Conservation (phyloP, 495 filamentous ascomycete species). For the Penicillium argentinense region DNA sequence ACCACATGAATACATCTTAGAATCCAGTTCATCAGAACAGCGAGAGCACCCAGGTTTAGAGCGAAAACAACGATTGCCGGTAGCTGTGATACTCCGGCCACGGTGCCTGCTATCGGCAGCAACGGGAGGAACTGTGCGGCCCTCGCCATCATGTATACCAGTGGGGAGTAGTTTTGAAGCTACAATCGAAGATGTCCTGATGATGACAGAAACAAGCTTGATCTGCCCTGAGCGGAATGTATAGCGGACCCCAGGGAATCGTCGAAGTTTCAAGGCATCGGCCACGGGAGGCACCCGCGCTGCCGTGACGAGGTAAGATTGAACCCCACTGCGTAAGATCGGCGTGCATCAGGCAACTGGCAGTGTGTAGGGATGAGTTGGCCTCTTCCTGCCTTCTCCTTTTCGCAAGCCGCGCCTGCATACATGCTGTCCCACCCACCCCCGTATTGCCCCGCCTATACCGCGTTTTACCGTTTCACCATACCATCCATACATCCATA, state of each 20-base stretch:
- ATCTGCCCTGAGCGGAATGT: too few relatives aligned
- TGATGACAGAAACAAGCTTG: too few relatives aligned
- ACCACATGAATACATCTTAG: conserved; percentile 17
- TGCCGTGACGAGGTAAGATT: too few relatives aligned
- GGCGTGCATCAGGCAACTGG: background rate
- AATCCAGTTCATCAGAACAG: conserved; percentile 17
- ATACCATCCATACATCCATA: too few relatives aligned
- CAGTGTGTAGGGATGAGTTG: too few relatives aligned
- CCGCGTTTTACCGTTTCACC: background rate
- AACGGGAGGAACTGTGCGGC: background rate
- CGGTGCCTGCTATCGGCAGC: conserved; percentile 16
- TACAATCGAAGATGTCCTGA: too few relatives aligned
- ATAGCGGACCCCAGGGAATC: too few relatives aligned
- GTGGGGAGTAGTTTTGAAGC: too few relatives aligned
- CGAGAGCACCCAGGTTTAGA: conserved; percentile 19
- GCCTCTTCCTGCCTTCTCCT: background rate
- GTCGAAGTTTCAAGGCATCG: too few relatives aligned
- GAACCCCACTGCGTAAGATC: too few relatives aligned
- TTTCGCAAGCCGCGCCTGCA: background rate
- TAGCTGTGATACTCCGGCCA: conserved; percentile 4
- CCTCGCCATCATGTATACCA: conserved; percentile 3
- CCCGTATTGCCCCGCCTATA: background rate
- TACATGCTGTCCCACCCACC: background rate
- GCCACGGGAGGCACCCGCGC: too few relatives aligned
- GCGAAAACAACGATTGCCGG: conserved; percentile 12